Evolutionary conservation across 805 yeast species (phyloP).

Genomic region (Yamadazyma takamatsuzukensis): DNA sequence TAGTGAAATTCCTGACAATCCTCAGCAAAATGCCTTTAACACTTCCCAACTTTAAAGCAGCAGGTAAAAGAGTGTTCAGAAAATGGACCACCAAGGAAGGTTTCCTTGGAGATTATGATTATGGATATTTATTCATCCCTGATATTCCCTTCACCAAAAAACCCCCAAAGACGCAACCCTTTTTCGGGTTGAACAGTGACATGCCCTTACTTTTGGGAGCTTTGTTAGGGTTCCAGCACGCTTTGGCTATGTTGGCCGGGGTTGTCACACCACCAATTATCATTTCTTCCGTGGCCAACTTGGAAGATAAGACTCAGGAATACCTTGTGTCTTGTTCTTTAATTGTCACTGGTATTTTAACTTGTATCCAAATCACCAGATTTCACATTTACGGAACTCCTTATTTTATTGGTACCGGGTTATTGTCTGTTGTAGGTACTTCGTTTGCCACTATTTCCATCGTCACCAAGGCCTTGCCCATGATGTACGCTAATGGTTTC

Average conservation of each 20-base stretch:
- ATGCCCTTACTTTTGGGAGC: constrained; percentile 80
- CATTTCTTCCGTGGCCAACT: constrained; percentile 60
- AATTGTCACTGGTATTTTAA: constrained; percentile 49
- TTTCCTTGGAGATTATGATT: constrained; percentile 82
- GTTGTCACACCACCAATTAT: constrained; percentile 80
- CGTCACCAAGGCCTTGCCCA: constrained; percentile 69
- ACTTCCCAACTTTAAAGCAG: constrained; percentile 14
- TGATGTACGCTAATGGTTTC: constrained; percentile 59
- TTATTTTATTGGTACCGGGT: constrained; percentile 82
- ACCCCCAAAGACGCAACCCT: constrained; percentile 60
- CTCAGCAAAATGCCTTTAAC: too few species aligned
- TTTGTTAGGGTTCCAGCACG: constrained; percentile 80
- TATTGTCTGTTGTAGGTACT: constrained; percentile 87
- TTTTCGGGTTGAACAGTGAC: constrained; percentile 74
- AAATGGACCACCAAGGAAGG: constrained; percentile 77
- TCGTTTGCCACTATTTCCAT: constrained; percentile 86
- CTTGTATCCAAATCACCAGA: constrained; percentile 63
- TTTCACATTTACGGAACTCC: constrained; percentile 72
- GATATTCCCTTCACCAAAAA: constrained; percentile 60
- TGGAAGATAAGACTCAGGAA: constrained; percentile 37
- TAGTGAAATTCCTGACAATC: too few species aligned
- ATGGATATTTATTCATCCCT: constrained; percentile 76
- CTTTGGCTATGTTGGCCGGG: constrained; percentile 90
- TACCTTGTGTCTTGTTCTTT: constrained; percentile 38
- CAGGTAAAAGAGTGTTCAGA: constrained; percentile 20